These are phyloP conservation scores for Mycena rosella DNA, from an alignment of 768 basidiomycete species.

Conservation along the genomic window DNA sequence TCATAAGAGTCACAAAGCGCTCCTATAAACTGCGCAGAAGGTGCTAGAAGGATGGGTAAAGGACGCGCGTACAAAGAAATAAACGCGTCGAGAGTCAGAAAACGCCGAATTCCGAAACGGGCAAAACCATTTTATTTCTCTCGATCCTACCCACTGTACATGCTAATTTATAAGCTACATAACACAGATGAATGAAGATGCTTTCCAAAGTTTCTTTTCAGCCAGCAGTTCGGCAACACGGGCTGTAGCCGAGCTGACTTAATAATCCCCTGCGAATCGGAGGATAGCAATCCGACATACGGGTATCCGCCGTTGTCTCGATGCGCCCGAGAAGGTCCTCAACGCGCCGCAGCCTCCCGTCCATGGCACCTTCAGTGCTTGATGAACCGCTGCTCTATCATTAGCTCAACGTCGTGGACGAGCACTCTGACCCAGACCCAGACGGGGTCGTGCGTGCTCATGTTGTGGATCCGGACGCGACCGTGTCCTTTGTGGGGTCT, in stretches of 20 bases:
- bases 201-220: no score
- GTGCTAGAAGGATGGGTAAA: conserved; percentile 33
- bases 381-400: conserved; percentile 30
- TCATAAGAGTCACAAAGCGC: conserved; percentile 25
- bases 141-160: no score
- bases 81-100: neutral
- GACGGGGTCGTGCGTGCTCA: conserved; percentile 33
- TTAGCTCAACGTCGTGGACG: conserved; percentile 28
- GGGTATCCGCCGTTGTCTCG: conserved; percentile 21
- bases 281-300: conserved; percentile 3
- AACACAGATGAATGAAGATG: no score
- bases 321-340: conserved; percentile 21
- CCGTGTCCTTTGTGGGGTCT: conserved; percentile 9
- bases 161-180: no score
- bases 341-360: conserved; percentile 2
- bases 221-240: no score
- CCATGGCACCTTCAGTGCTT: conserved; percentile 31
- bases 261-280: no score
- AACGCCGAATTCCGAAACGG: neutral
- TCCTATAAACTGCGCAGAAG: conserved; percentile 18
- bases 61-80: conserved; percentile 23
- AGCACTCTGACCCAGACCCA: conserved; percentile 25
- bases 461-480: conserved; percentile 23
- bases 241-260: no score
- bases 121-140: no score